phyloP scores from a whole-genome alignment of 192 early-diverging fungal species.

The Lunasporangiospora selenospora region DNA sequence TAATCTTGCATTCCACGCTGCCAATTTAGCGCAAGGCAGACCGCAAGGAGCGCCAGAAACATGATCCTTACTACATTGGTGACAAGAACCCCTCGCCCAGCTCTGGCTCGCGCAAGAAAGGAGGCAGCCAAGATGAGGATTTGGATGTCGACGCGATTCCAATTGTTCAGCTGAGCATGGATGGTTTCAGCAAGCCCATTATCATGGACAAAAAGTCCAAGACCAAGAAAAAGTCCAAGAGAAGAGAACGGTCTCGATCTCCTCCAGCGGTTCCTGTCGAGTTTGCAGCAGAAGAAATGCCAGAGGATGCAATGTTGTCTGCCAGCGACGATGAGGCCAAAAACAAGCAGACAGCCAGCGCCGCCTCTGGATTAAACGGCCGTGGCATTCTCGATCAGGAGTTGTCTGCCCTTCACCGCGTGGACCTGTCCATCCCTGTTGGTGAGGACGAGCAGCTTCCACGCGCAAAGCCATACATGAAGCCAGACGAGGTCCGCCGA shows the following conservation, averaged over 20 bases:
- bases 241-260: constrained; percentile 29
- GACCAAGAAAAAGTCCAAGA: constrained; percentile 49
- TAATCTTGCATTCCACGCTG: no score
- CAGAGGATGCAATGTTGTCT: constrained; percentile 60
- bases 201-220: constrained; percentile 39
- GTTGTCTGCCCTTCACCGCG: constrained; percentile 46
- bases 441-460: constrained; percentile 62
- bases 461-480: constrained; percentile 56
- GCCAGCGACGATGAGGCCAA: constrained; percentile 53
- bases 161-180: constrained; percentile 75
- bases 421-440: constrained; percentile 62
- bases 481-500: constrained; percentile 60
- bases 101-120: constrained; percentile 29
- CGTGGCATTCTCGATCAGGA: constrained; percentile 52
- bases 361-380: neutral
- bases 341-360: neutral
- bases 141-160: constrained; percentile 84
- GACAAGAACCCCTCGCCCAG: constrained; percentile 46
- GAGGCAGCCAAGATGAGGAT: constrained; percentile 52
- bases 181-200: constrained; percentile 51
- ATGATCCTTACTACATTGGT: constrained; percentile 76
- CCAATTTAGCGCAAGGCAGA: constrained; percentile 56
- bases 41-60: constrained; percentile 54
- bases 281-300: constrained; percentile 66
- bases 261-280: constrained; percentile 45